These are phyloP conservation scores for Mycosphaerelloides madeirae DNA, from an alignment of 2,329 filamentous ascomycete genomes.

Conservation along the genomic window DNA sequence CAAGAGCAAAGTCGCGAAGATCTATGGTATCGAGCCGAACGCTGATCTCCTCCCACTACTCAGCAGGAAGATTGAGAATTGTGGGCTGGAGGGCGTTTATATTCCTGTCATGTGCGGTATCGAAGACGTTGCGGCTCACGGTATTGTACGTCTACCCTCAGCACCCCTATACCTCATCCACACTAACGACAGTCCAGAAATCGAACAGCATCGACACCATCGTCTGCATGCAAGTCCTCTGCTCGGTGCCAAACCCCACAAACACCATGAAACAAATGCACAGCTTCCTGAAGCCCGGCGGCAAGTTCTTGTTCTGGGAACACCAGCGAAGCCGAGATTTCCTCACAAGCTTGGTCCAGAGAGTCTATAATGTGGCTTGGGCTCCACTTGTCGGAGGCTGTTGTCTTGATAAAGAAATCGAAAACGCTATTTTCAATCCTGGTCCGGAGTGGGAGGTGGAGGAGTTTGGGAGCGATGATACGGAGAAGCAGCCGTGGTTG, in stretches of 20 bases:
- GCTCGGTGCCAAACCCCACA: slow-evolving; percentile 5
- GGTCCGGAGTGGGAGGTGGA: too few relatives aligned
- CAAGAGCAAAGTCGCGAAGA: neutral
- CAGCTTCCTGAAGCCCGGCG: slow-evolving; percentile 8
- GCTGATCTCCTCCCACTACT: neutral
- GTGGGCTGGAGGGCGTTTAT: neutral
- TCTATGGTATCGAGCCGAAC: slow-evolving; percentile 11
- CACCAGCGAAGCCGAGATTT: slow-evolving; percentile 2
- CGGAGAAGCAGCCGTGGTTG: too few relatives aligned
- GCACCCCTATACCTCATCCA: too few relatives aligned
- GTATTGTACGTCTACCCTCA: too few relatives aligned
- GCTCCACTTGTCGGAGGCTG: too few relatives aligned
- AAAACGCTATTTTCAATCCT: too few relatives aligned
- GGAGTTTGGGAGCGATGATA: too few relatives aligned
- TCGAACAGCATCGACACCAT: slow-evolving; percentile 7
- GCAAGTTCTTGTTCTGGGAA: slow-evolving; percentile 11
- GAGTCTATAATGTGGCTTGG: neutral
- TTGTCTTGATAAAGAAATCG: too few relatives aligned
- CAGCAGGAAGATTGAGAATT: neutral
- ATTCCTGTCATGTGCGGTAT: slow-evolving; percentile 1
- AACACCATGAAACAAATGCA: slow-evolving; percentile 1
- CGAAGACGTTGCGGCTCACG: slow-evolving; percentile 5
- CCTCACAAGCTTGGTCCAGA: slow-evolving; percentile 1
- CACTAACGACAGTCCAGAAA: too few relatives aligned
- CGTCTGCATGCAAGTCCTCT: slow-evolving; percentile 12